phyloP scores from a whole-genome alignment of 371 early-diverging fungal genomes.

The Apophysomyces trapeziformis region DNA sequence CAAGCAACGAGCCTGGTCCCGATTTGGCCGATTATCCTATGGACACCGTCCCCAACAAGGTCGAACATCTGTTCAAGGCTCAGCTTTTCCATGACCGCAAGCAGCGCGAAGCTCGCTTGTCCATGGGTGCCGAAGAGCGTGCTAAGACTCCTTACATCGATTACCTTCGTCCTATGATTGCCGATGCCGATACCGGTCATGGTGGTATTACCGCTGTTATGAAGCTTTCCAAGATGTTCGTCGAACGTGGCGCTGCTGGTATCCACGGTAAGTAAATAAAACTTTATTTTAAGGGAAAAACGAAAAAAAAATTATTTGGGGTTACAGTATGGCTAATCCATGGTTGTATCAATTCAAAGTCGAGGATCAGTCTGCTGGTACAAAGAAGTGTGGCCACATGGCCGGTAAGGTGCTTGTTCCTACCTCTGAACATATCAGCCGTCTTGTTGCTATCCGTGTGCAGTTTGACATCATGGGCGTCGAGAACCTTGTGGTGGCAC shows the following conservation, averaged over 20 bases:
- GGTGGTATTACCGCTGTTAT: constrained; percentile 88
- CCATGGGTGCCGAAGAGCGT: constrained; percentile 71
- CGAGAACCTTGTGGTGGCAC: constrained; percentile 92
- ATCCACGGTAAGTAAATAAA: constrained; percentile 58
- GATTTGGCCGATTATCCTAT: constrained; percentile 99
- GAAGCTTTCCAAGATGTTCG: constrained; percentile 90
- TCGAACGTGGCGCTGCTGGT: constrained; percentile 87
- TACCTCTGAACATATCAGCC: constrained; percentile 96
- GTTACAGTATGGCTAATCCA: background rate
- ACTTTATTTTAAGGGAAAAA: constrained; percentile 1
- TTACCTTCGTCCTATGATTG: constrained; percentile 95
- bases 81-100: constrained; percentile 98
- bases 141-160: constrained; percentile 80
- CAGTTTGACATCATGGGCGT: constrained; percentile 99
- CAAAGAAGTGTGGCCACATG: constrained; percentile 99
- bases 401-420: constrained; percentile 98
- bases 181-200: constrained; percentile 98
- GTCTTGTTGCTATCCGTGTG: constrained; percentile 93
- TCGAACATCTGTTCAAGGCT: constrained; percentile 97
- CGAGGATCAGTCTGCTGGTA: constrained; percentile 95
- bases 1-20: constrained; percentile 98
- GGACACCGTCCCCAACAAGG: constrained; percentile 99
- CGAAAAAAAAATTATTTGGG: background rate
- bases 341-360: constrained; percentile 37
- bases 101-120: constrained; percentile 89